These are phyloP conservation scores for Aspergillus pseudotamarii DNA, from an alignment of 2,329 filamentous ascomycete genomes.

Conservation along the genomic window DNA sequence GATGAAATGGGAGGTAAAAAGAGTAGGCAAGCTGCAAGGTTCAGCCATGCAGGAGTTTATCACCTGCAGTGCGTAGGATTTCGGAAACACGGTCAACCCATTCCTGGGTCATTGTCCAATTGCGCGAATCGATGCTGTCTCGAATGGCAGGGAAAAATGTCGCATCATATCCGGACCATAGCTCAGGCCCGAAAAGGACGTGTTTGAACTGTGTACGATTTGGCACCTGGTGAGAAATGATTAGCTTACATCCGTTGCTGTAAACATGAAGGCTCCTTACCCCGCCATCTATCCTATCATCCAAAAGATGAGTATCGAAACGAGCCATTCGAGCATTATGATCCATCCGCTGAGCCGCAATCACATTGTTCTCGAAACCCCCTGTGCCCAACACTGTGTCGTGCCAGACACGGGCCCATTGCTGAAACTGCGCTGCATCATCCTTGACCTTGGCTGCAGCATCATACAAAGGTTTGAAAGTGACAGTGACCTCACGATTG, in stretches of 20 bases:
- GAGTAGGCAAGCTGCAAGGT: slow-evolving; percentile 15
- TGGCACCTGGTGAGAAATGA: slow-evolving; percentile 61
- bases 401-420: slow-evolving; percentile 80
- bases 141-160: slow-evolving; percentile 81
- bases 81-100: slow-evolving; percentile 72
- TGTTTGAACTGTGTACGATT: slow-evolving; percentile 94
- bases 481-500: slow-evolving; percentile 41
- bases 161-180: slow-evolving; percentile 71
- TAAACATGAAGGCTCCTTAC: slow-evolving; percentile 58
- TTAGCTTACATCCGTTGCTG: slow-evolving; percentile 12
- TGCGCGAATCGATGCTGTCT: slow-evolving; percentile 71
- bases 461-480: slow-evolving; percentile 62
- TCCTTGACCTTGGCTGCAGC: slow-evolving; percentile 64
- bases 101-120: slow-evolving; percentile 69
- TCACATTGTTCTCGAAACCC: slow-evolving; percentile 73
- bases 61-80: slow-evolving; percentile 66
- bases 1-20: neutral
- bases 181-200: slow-evolving; percentile 80
- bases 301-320: slow-evolving; percentile 83
- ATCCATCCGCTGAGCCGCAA: slow-evolving; percentile 68
- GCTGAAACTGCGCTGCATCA: slow-evolving; percentile 67
- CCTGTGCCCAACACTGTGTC: slow-evolving; percentile 68
- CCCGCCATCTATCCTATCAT: slow-evolving; percentile 70
- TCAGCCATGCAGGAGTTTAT: slow-evolving; percentile 45
- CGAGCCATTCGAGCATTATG: slow-evolving; percentile 78